phyloP scores from a whole-genome alignment of 1,139 yeast species.

The Diutina sp. region DNA sequence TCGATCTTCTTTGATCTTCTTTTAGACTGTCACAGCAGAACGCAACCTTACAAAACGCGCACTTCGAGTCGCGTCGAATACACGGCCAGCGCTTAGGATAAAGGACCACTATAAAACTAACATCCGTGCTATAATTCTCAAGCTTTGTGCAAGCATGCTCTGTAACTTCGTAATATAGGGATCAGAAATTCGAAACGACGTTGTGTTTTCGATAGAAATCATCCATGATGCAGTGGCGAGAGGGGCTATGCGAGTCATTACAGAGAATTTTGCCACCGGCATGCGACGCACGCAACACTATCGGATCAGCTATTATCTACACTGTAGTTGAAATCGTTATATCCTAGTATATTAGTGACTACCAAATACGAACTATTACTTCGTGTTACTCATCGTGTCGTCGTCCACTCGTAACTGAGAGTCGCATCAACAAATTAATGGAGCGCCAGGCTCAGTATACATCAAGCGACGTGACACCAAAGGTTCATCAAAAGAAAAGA shows the following conservation, averaged over 20 bases:
- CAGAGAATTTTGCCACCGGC: background rate
- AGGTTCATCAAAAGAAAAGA: background rate
- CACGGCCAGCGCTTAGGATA: too few species aligned
- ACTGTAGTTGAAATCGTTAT: too few species aligned
- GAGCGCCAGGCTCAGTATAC: background rate
- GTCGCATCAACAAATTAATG: slow-evolving; percentile 3
- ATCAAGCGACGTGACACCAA: background rate
- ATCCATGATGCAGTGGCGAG: too few species aligned
- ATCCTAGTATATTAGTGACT: background rate
- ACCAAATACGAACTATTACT: background rate
- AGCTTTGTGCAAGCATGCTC: too few species aligned
- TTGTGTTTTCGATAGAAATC: too few species aligned
- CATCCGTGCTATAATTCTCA: too few species aligned
- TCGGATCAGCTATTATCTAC: background rate
- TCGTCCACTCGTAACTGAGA: background rate
- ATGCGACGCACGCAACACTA: background rate
- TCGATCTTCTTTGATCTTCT: background rate
- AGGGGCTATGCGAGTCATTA: too few species aligned
- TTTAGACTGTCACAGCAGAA: background rate
- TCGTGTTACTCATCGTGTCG: background rate
- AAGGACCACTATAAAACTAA: too few species aligned
- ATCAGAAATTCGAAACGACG: too few species aligned
- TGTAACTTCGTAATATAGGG: too few species aligned
- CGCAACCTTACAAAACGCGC: background rate
- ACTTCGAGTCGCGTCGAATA: background rate